Base-by-base conservation (phyloP, 441 rosid species). In the Lepidium campestre region DNA sequence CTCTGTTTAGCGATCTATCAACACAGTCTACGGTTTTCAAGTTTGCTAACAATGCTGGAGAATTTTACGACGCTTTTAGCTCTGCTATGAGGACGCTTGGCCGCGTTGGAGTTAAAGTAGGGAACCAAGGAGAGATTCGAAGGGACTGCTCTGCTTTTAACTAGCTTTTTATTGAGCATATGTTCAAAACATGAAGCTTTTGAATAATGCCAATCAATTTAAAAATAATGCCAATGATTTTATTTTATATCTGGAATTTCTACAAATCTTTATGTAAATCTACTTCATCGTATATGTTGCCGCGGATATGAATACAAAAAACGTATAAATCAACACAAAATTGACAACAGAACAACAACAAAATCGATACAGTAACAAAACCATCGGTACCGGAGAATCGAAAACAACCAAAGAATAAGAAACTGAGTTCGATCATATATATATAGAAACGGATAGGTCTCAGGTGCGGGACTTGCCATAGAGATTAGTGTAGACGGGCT, bases 21-120 rank as follows among this genome's bases (percentile, higher is more conserved):
- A 80, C 98, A 4, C 76, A 72, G 72, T 14, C 81, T 0, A 86
- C 85, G 0, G 94, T 90, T 17, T 36, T 7, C 4, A 79, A 78
- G 68, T 88, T 93, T 20, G 91, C 97, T 4, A 81, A 76, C 29
- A 83, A 39, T 37, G 69, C 79, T 0, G 83, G 68, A 2, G 78
- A 79, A 32, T 93, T 93, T 59, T 75, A 78, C 42, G 68, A 8
- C 2, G 96, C 98, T n/a, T 93, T 93, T 41, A 52, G 2, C 12
- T 23, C 72, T 0, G 89, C 96, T 0, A 90, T 93, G 90, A 82
- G 71, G 72, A 88, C 83, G 49, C 94, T 88, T 4, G 96, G 97
- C 6, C 87, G 93, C 50, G 85, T 79, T 11, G 87, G 86, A 0
- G 77, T 83, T 49, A 86, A 83, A 66, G 84, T 82, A 19, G 86